A percentile compares a stretch with the other conserved stretches of the same genome.
Evolutionary conservation across 2,329 filamentous ascomycete genomes (phyloP).

Genomic region (Trichoderma gracile): DNA sequence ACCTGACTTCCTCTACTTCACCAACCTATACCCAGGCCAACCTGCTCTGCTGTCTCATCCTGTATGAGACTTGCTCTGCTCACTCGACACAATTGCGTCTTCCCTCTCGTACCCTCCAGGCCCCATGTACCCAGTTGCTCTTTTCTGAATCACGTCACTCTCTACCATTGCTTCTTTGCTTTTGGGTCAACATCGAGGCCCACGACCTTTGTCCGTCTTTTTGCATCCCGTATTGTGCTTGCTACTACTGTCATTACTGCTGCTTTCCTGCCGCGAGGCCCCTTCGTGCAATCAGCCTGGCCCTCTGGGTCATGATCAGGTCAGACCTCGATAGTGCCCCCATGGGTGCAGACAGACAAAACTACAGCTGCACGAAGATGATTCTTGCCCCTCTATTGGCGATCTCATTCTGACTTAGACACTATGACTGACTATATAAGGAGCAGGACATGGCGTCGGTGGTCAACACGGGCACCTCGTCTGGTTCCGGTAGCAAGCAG

Average conservation of each 20-base stretch:
- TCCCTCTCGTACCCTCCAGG: slow-evolving; percentile 19
- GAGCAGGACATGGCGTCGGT: slow-evolving; percentile 44
- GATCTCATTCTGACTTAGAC: too few species aligned
- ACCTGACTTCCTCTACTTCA: too few species aligned
- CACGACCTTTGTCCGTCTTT: slow-evolving; percentile 22
- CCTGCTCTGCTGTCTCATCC: slow-evolving; percentile 8
- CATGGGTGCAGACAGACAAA: not conserved
- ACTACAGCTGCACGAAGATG: not conserved
- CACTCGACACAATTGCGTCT: slow-evolving; percentile 17
- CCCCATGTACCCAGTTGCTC: slow-evolving; percentile 31
- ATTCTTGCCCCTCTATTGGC: not conserved
- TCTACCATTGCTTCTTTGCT: slow-evolving; percentile 33
- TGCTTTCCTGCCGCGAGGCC: slow-evolving; percentile 33
- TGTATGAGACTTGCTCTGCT: slow-evolving; percentile 13
- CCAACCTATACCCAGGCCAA: not conserved
- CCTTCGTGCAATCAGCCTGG: slow-evolving; percentile 13
- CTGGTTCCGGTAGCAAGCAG: slow-evolving; percentile 34
- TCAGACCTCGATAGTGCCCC: slow-evolving; percentile 5
- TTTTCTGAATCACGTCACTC: slow-evolving; percentile 29
- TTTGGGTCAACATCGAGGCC: slow-evolving; percentile 24
- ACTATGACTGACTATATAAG: slow-evolving; percentile 16
- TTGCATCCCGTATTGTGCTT: slow-evolving; percentile 27
- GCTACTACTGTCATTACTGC: slow-evolving; percentile 26
- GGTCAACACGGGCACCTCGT: slow-evolving; percentile 28
- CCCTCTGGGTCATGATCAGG: slow-evolving; percentile 20